phyloP scores from a whole-genome alignment of 768 basidiomycete genomes.

The Tylopilus rubrobrunneus region DNA sequence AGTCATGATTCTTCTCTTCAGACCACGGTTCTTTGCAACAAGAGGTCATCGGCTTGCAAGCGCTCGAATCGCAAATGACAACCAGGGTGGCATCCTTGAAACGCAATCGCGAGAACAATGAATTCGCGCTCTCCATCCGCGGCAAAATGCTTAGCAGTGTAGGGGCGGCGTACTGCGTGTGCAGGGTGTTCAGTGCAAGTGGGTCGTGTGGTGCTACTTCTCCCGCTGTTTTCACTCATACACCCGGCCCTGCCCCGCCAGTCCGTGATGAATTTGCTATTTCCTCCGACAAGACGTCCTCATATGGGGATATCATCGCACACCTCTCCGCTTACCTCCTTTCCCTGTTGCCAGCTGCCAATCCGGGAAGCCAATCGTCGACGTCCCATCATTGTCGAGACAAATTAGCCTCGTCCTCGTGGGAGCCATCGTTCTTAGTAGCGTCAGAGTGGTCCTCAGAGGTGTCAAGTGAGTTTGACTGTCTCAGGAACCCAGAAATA shows the following conservation, averaged over 20 bases:
- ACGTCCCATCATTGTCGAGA: constrained; percentile 40
- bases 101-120: constrained; percentile 43
- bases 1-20: constrained; percentile 12
- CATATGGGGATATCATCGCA: constrained; percentile 42
- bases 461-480: constrained; percentile 50
- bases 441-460: constrained; percentile 63
- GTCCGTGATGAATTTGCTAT: constrained; percentile 34
- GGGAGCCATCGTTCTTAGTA: constrained; percentile 74
- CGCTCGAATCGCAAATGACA: constrained; percentile 66
- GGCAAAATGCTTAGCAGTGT: constrained; percentile 49
- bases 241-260: constrained; percentile 13
- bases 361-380: constrained; percentile 28
- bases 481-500: background rate
- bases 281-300: constrained; percentile 35
- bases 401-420: constrained; percentile 67
- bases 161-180: constrained; percentile 66
- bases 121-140: constrained; percentile 50
- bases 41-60: constrained; percentile 62
- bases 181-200: constrained; percentile 60
- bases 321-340: constrained; percentile 39
- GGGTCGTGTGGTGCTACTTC: constrained; percentile 5
- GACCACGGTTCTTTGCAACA: constrained; percentile 40
- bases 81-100: constrained; percentile 51
- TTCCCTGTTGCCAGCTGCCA: constrained; percentile 35
- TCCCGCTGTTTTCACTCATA: constrained; percentile 14